Conservation (phyloP, 176 grass and related monocot genomes). For the Cymbopogon citratus region DNA sequence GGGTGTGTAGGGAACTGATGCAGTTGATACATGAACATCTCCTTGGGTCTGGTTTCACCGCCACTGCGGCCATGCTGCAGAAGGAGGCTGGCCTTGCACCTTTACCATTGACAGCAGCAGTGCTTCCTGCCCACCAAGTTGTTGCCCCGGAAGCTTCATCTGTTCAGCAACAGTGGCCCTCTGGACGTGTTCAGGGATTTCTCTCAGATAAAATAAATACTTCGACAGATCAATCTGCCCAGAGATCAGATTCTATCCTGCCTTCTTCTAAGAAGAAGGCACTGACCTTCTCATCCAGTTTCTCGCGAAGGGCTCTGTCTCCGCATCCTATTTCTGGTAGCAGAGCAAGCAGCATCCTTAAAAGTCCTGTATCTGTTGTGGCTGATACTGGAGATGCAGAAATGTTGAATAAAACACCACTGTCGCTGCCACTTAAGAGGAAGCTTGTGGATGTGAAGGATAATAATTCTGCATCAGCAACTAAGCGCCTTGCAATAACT, state of each 20-base stretch:
- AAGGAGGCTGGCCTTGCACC: constrained; percentile 87
- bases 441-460: constrained; percentile 66
- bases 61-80: constrained; percentile 71
- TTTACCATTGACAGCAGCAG: constrained; percentile 43
- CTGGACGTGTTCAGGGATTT: constrained; percentile 66
- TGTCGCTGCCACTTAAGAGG: constrained; percentile 75
- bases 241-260: constrained; percentile 46
- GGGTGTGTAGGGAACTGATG: constrained; percentile 70
- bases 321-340: constrained; percentile 24
- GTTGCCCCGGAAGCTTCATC: constrained; percentile 50
- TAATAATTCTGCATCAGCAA: constrained; percentile 32
- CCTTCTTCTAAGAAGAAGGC: constrained; percentile 63
- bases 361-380: constrained; percentile 40
- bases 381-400: constrained; percentile 39
- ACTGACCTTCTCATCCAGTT: constrained; percentile 65
- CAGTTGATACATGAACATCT: constrained; percentile 97
- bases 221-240: constrained; percentile 32
- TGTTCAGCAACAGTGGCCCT: constrained; percentile 78
- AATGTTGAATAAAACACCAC: constrained; percentile 48
- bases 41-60: constrained; percentile 72
- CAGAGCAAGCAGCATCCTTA: constrained; percentile 34
- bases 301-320: constrained; percentile 43
- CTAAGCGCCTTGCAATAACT: constrained; percentile 45
- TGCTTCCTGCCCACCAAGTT: constrained; percentile 61
- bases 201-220: constrained; percentile 40